Base-by-base conservation (phyloP, 2,329 filamentous ascomycete genomes). In the Stachybotrys chartarum region DNA sequence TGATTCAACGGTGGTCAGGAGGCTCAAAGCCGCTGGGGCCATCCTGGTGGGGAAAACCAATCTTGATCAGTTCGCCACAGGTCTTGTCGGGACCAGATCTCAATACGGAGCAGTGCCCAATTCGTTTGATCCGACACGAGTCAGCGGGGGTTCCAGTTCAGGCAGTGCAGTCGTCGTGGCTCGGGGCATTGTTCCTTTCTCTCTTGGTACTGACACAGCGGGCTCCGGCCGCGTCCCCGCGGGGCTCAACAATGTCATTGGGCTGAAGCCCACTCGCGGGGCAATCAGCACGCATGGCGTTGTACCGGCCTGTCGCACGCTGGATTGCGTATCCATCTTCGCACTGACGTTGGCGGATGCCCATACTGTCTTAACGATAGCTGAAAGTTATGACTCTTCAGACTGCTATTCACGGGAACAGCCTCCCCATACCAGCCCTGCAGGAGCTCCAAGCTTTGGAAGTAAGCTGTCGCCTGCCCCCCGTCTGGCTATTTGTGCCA, bases 31-130 rank as follows among this genome's bases (percentile, higher is more conserved):
- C 0, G 75, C 78, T 7, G 83, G 82, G 0, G 83, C 78, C 1
- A 68, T 85, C 1, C 74, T 82, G 35, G 70, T 85, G 32, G 83
- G 83, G 8, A 86, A 85, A 61, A 77, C 77, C 5, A 81, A 80
- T 59, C 72, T 86, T 52, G 83, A 86, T 58, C 83, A 86, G 60
- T 76, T 86, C 7, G 83, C 83, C 1, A 85, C 83, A 1, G 83
- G 84, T 0, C 73, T 86, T 5, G 81, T 80, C 7, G 84, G 83
- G 8, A 83, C 80, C 8, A 76, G 84, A 35, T 83, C 80, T 3
- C 82, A 83, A 0, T 83, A 80, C 55, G 83, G 83, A 2, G 77
- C 74, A 18, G 78, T 81, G 1, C 72, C 78, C 24, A 83, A 79
- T 54, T 71, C 81, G 0, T 82, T 76, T 59, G 75, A 60, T 64